Base-by-base conservation (phyloP, 176 grass and related monocot genomes). In the Avena atlantica region DNA sequence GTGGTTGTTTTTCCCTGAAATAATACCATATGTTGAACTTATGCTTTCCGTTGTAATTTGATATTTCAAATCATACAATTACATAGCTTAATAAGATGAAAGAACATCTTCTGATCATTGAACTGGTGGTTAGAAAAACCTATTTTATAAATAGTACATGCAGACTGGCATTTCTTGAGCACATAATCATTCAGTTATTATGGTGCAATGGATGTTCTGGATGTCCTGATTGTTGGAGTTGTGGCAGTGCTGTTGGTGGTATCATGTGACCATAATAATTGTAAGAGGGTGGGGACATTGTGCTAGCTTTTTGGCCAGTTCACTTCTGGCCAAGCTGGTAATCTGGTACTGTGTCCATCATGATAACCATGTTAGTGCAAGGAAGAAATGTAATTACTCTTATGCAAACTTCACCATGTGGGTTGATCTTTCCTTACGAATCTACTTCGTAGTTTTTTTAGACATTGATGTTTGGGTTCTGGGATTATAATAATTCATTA, bases 151-250 rank as follows among this genome's bases (percentile, higher is more conserved):
- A 37, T 79, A 56, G 49, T 52, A 47, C 68, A 47, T 63, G 63
- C 36, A 69, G 36, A 61, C 14, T 78, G 59, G 8, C 60, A 36
- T 69, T 83, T 37, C 48, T 70, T 83, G 70, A 70, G 61, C 73
- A 49, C 36, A 59, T 29, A 29, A 71, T 13, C 11, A 37, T 78
- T 84, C 63, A 49, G 76, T 71, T 67, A 60, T 68, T 51, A 61
- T 78, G 14, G 79, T 71, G 15, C 52, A 78, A 80, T 61, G 31
- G 40, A 80, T 25, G 78, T 5, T 12, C 24, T 84, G 58, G 24
- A 74, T 15, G 34, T 87, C 79, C 53, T 91, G 40, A 52, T 81
- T 85, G 4, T 87, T 48, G 44, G 24, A 64, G 40, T 42, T 86
- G 52, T 47, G 75, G 79, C 59, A 71, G 76, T 58, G 34, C 24